Evolutionary conservation across 2,329 filamentous ascomycete genomes (phyloP).

Genomic region (Phialemonium atrogriseum): DNA sequence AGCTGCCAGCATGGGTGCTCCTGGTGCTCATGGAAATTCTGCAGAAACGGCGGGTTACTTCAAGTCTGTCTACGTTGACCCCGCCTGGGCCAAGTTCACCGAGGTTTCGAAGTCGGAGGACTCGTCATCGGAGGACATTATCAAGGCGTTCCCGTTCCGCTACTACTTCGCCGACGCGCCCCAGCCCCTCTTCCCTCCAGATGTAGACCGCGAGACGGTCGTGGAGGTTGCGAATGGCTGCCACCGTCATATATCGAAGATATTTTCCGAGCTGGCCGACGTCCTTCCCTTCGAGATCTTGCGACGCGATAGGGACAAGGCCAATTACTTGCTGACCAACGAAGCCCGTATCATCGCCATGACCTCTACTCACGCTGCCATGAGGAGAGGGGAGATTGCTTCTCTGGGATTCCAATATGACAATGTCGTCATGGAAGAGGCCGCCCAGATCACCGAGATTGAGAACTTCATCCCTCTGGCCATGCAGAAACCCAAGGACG

Average conservation of each 20-base stretch:
- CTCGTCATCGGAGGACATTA: constrained; percentile 51
- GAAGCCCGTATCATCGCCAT: constrained; percentile 98
- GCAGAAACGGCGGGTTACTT: constrained; percentile 98
- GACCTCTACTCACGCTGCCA: constrained; percentile 97
- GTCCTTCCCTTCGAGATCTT: constrained; percentile 93
- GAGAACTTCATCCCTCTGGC: constrained; percentile 93
- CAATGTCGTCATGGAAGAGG: constrained; percentile 97
- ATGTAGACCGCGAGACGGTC: constrained; percentile 55
- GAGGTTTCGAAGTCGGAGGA: constrained; percentile 51
- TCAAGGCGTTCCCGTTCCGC: constrained; percentile 78
- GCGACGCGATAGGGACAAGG: constrained; percentile 79
- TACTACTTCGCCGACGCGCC: constrained; percentile 80
- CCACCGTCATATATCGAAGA: constrained; percentile 77
- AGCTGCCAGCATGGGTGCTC: constrained; percentile 74
- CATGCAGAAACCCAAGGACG: constrained; percentile 73
- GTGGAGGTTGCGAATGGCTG: constrained; percentile 77
- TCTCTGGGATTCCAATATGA: constrained; percentile 93
- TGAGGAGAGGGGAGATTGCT: constrained; percentile 84
- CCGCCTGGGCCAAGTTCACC: constrained; percentile 81
- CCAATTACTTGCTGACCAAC: constrained; percentile 89
- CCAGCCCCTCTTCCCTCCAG: constrained; percentile 69
- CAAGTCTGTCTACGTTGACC: constrained; percentile 82
- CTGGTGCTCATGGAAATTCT: constrained; percentile 90
- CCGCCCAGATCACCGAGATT: constrained; percentile 93
- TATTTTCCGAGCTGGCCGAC: constrained; percentile 88